phyloP scores from a whole-genome alignment of 805 yeast species.

The Saccharomyces eubayanus region DNA sequence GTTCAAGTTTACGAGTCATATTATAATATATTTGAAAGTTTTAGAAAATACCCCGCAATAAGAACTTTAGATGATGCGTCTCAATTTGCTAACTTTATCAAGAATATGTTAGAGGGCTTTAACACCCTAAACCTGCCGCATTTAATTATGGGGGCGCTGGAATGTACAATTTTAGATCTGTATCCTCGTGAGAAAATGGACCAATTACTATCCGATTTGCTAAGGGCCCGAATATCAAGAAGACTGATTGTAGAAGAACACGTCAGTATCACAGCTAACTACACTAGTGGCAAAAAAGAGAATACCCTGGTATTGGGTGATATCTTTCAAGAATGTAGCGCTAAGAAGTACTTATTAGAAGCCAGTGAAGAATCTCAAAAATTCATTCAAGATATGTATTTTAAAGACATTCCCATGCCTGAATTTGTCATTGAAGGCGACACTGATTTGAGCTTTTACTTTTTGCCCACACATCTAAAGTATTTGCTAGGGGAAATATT shows the following conservation, averaged over 20 bases:
- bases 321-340: slow-evolving; percentile 71
- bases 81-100: slow-evolving; percentile 56
- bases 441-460: slow-evolving; percentile 59
- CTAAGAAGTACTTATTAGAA: slow-evolving; percentile 51
- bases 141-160: slow-evolving; percentile 87
- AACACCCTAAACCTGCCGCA: slow-evolving; percentile 81
- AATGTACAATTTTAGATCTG: slow-evolving; percentile 51
- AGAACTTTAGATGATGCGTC: slow-evolving; percentile 66
- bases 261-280: slow-evolving; percentile 63
- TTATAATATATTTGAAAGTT: slow-evolving; percentile 77
- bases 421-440: slow-evolving; percentile 71
- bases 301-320: slow-evolving; percentile 60
- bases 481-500: slow-evolving; percentile 82
- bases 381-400: slow-evolving; percentile 46
- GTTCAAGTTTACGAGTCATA: slow-evolving; percentile 84
- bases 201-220: slow-evolving; percentile 61
- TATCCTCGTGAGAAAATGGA: slow-evolving; percentile 62
- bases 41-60: slow-evolving; percentile 65
- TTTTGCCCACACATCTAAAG: slow-evolving; percentile 77
- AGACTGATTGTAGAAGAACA: slow-evolving; percentile 90
- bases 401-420: slow-evolving; percentile 54
- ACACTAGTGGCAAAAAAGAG: slow-evolving; percentile 34
- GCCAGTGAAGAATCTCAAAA: slow-evolving; percentile 46
- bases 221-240: slow-evolving; percentile 81
- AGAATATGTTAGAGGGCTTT: slow-evolving; percentile 57